A percentile compares a stretch with the other conserved stretches of the same genome.
Evolutionary conservation across 768 basidiomycete genomes (phyloP).

Genomic region (Solioccasus polychromus): DNA sequence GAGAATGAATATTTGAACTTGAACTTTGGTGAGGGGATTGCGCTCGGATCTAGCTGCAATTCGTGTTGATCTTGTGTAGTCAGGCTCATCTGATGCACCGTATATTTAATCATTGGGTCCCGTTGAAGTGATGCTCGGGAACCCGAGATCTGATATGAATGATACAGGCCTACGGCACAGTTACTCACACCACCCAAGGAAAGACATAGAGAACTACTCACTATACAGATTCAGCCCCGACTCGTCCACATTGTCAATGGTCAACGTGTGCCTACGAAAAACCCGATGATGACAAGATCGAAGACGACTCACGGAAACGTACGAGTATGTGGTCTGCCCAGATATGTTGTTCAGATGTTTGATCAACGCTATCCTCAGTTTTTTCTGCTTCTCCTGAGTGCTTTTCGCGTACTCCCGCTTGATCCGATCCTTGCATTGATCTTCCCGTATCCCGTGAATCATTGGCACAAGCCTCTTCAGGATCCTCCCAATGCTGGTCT

Average conservation of each 20-base stretch:
- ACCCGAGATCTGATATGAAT: constrained; percentile 2
- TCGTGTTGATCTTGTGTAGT: constrained; percentile 28
- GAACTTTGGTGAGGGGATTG: constrained; percentile 25
- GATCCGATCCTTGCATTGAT: neutral
- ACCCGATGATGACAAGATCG: neutral
- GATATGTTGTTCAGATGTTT: constrained; percentile 17
- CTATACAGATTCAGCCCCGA: neutral
- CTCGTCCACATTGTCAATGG: constrained; percentile 1
- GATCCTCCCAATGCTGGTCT: neutral
- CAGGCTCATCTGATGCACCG: constrained; percentile 26
- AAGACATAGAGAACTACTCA: neutral
- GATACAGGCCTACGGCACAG: neutral
- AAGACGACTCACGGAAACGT: neutral
- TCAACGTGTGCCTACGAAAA: constrained; percentile 15
- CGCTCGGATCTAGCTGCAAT: constrained; percentile 21
- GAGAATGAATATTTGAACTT: constrained; percentile 12
- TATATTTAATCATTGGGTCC: constrained; percentile 17
- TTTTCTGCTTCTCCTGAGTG: constrained; percentile 7
- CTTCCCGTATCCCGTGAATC: constrained; percentile 11
- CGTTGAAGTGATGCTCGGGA: constrained; percentile 9
- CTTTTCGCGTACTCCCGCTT: neutral
- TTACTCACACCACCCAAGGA: too few relatives aligned
- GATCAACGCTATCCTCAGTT: constrained; percentile 18
- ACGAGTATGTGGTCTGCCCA: constrained; percentile 1
- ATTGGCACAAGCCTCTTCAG: constrained; percentile 8